Percentiles rank a stretch among this genome's conserved stretches.
Evolutionary conservation across 2,329 filamentous ascomycete genomes (phyloP).

Genomic region (Paracorniculantispora psalliotae): DNA sequence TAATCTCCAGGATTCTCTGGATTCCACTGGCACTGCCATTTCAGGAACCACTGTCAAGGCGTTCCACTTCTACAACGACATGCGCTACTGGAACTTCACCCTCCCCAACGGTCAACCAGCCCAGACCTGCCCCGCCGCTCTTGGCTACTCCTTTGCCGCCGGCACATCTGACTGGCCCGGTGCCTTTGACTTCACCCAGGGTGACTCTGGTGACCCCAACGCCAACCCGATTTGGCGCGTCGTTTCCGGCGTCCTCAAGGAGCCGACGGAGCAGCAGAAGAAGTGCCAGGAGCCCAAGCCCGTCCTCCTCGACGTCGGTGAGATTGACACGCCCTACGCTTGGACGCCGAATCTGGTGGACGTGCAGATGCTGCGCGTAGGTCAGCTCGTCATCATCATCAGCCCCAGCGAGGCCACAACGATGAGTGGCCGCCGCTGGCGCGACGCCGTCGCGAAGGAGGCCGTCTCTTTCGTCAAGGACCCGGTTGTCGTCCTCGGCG

Average conservation of each 20-base stretch:
- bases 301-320: slow-evolving; percentile 82
- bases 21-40: slow-evolving; percentile 43
- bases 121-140: slow-evolving; percentile 75
- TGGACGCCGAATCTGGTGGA: slow-evolving; percentile 94
- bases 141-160: slow-evolving; percentile 90
- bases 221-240: slow-evolving; percentile 72
- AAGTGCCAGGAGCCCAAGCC: slow-evolving; percentile 78
- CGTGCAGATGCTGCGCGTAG: slow-evolving; percentile 77
- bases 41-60: slow-evolving; percentile 65
- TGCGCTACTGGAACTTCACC: slow-evolving; percentile 68
- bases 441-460: slow-evolving; percentile 56
- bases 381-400: slow-evolving; percentile 78
- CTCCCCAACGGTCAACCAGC: slow-evolving; percentile 68
- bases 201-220: slow-evolving; percentile 64
- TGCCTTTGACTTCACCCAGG: slow-evolving; percentile 89
- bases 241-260: slow-evolving; percentile 67
- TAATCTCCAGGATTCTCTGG: slow-evolving; percentile 48
- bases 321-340: slow-evolving; percentile 69
- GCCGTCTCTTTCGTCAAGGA: slow-evolving; percentile 45
- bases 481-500: slow-evolving; percentile 77
- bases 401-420: slow-evolving; percentile 85
- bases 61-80: slow-evolving; percentile 81
- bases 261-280: slow-evolving; percentile 63
- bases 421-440: slow-evolving; percentile 89
- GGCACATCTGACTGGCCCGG: slow-evolving; percentile 91